Evolutionary conservation across 2,329 filamentous ascomycete species (phyloP), one percentile per base, ranked within the genome.

Genomic region (Piedraia hortae): DNA sequence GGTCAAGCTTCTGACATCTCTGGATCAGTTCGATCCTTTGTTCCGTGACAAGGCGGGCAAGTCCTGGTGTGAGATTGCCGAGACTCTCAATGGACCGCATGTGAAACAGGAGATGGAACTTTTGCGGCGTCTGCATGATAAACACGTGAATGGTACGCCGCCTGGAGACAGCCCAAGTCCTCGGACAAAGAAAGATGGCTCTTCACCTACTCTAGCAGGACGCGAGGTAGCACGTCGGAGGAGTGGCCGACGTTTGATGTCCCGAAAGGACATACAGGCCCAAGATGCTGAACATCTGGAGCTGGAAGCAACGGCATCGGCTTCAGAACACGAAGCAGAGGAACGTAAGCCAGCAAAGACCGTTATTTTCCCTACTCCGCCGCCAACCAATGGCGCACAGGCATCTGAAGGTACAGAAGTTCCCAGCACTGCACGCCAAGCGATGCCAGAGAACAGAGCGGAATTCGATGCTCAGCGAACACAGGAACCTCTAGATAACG

Each of bases 61-160:
- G 34, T 69, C 73, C 0, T 97, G 93, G 43, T 72, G 65, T 36
- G 78, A 97, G 31, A 66, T 93, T 28, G 77, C 85, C 2, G 62
- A 70, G 34, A 66, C 75, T 21, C 65, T 77, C 18, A 66, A 67
- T 32, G 82, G 85, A 0, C 74, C 80, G 5, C 71, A 75, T 28
- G 91, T 80, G 77, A 69, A 82, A 41, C 67, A 82, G 29, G 85
- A 97, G 42, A 67, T 72, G 31, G 62, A 77, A 19, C 51, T 88
- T 24, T 46, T 97, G 21, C 80, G 80, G 41, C 58, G 66, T 17
- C 62, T 71, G 3, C 78, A 66, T 31, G 68, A 78, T 26, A 58
- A 18, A 3, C 14, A 60, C 26, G 28, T 20, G 11, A 29, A n/a
- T 17, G 21, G n/a, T n/a, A 26, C 25, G 25, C 21, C 22, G 17